Conservation (phyloP, 192 early-diverging fungal genomes). For the Coemansia pectinata region DNA sequence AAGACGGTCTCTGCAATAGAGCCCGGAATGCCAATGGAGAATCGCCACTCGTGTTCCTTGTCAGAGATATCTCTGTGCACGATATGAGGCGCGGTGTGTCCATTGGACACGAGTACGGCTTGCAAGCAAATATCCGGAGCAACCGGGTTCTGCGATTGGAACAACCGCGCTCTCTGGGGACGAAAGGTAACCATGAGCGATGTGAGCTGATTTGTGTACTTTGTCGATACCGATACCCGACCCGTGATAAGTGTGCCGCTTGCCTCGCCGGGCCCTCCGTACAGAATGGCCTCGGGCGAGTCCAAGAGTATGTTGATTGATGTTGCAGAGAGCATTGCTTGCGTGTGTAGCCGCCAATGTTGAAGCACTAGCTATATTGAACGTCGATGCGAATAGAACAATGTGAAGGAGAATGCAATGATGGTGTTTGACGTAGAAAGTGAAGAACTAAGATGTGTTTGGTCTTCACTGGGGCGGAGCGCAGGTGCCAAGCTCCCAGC, state of each 20-base stretch:
- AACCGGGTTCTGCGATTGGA: slow-evolving; percentile 28
- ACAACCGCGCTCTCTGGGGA: slow-evolving; percentile 34
- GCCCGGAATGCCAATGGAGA: slow-evolving; percentile 35
- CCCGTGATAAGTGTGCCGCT: slow-evolving; percentile 31
- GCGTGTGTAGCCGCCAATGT: not conserved
- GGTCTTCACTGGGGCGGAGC: not conserved
- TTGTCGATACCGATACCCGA: slow-evolving; percentile 26
- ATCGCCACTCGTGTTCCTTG: slow-evolving; percentile 38
- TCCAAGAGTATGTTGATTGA: slow-evolving; percentile 26
- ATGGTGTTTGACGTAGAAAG: not conserved
- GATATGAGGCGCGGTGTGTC: slow-evolving; percentile 12
- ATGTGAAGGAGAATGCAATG: not conserved
- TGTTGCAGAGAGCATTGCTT: slow-evolving; percentile 21
- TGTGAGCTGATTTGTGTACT: slow-evolving; percentile 17
- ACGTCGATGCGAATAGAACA: not conserved
- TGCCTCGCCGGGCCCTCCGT: slow-evolving; percentile 41
- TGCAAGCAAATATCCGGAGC: slow-evolving; percentile 22
- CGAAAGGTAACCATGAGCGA: slow-evolving; percentile 36
- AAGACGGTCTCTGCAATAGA: slow-evolving; percentile 34
- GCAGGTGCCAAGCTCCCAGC: not conserved
- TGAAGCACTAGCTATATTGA: not conserved
- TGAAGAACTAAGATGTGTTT: not conserved
- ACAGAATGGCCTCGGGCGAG: slow-evolving; percentile 30
- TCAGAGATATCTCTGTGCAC: slow-evolving; percentile 8
- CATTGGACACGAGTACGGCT: slow-evolving; percentile 20